A percentile compares a stretch with the other conserved stretches of the same genome.
Conservation (phyloP, 1,284 basidiomycete species). For the Cutaneotrichosporon cutaneum region DNA sequence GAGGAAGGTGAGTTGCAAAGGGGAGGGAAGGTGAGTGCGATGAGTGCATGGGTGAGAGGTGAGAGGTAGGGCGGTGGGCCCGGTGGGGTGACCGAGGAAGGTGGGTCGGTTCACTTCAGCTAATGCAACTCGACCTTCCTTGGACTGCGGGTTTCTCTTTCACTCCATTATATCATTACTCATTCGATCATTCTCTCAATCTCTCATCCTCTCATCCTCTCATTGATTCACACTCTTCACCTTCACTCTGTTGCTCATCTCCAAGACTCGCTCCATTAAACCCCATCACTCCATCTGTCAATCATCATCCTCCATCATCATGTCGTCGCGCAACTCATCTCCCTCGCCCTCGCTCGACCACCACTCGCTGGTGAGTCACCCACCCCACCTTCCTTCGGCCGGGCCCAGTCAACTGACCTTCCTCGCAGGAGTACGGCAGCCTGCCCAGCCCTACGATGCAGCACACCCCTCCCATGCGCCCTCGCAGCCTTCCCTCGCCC, state of each 20-base stretch:
- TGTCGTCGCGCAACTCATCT: neutral
- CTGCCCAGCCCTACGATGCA: neutral
- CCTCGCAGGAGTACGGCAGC: constrained; percentile 1
- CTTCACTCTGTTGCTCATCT: neutral
- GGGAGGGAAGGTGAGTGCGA: neutral
- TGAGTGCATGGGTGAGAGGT: too few relatives aligned
- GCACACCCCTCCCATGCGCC: neutral
- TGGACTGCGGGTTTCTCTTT: too few relatives aligned
- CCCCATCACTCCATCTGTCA: neutral
- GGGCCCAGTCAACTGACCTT: neutral
- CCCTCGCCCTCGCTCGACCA: neutral
- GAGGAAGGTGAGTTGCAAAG: neutral
- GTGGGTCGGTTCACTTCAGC: neutral
- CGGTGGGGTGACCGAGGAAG: neutral
- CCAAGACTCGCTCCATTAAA: neutral
- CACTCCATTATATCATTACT: too few relatives aligned
- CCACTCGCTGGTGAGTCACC: neutral
- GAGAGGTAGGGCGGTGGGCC: too few relatives aligned
- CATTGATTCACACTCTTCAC: neutral
- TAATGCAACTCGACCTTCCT: neutral
- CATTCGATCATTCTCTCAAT: constrained; percentile 12
- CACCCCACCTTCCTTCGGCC: neutral
- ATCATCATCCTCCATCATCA: constrained; percentile 1
- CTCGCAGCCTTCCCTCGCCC: neutral
- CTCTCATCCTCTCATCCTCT: constrained; percentile 1